Conservation (phyloP, 495 filamentous ascomycete genomes). For the Astrocystis sublimbata region DNA sequence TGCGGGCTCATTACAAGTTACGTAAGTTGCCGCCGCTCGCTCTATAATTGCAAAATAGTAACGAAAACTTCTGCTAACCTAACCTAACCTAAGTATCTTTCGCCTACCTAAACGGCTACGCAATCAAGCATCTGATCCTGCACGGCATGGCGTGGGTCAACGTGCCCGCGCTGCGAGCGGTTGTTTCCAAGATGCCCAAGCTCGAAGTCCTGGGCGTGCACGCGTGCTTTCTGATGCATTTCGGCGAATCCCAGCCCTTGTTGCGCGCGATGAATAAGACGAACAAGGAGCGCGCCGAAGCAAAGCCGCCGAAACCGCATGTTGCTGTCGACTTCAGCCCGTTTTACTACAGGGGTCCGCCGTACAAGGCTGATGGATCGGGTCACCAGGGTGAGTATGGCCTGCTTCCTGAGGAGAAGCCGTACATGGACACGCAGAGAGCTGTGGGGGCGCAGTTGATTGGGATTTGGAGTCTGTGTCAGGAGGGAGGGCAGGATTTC, state of each 20-base stretch:
- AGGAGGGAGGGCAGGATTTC: conserved; percentile 15
- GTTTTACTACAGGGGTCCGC: conserved; percentile 23
- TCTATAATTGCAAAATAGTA: no score
- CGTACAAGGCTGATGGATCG: not conserved
- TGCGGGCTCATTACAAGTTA: conserved; percentile 17
- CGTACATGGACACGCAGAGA: conserved; percentile 2
- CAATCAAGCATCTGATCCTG: conserved; percentile 22
- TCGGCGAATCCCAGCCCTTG: conserved; percentile 17
- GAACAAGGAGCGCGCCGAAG: not conserved
- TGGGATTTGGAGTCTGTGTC: not conserved
- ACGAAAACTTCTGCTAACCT: not conserved
- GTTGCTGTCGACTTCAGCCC: conserved; percentile 26
- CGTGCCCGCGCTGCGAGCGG: not conserved
- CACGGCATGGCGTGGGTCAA: conserved; percentile 7
- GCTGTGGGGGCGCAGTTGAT: conserved; percentile 14
- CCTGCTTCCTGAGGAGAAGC: conserved; percentile 19
- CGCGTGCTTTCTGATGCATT: conserved; percentile 29
- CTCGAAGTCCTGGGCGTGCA: conserved; percentile 23
- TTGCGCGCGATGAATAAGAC: conserved; percentile 13
- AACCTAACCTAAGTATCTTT: conserved; percentile 18
- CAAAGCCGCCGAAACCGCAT: not conserved
- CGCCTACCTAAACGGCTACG: conserved; percentile 14
- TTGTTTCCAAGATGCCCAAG: conserved; percentile 5
- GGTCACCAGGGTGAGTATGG: conserved; percentile 24
- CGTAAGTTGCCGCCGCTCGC: conserved; percentile 15